Conservation (phyloP, 106 monocot genomes). For the Hemerocallis citrina region DNA sequence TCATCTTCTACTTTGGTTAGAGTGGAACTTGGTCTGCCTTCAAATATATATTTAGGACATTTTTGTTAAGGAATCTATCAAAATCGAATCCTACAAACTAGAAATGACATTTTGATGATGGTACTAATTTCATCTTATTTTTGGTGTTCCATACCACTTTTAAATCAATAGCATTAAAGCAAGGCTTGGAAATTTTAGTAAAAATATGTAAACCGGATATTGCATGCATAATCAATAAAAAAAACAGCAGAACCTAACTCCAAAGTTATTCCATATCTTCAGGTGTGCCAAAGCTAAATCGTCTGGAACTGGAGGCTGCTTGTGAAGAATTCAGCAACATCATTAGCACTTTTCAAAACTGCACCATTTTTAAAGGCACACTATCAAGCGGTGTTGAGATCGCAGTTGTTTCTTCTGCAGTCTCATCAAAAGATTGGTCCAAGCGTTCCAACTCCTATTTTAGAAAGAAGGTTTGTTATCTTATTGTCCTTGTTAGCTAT, state of each 20-base stretch:
- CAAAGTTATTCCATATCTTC: slow-evolving; percentile 1
- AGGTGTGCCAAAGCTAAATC: slow-evolving; percentile 87
- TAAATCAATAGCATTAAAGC: neutral
- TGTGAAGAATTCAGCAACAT: slow-evolving; percentile 99
- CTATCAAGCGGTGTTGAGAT: slow-evolving; percentile 92
- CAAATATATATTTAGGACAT: neutral
- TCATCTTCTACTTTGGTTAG: neutral
- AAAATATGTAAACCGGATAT: neutral
- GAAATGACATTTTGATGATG: neutral
- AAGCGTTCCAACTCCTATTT: slow-evolving; percentile 53
- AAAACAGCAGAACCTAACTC: neutral
- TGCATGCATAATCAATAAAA: neutral
- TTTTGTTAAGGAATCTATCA: neutral
- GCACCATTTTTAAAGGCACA: slow-evolving; percentile 79
- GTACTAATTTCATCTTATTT: neutral
- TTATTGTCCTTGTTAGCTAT: slow-evolving; percentile 4
- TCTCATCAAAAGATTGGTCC: slow-evolving; percentile 65
- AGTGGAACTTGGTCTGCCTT: neutral
- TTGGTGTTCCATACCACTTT: too few species aligned
- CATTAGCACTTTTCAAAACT: slow-evolving; percentile 38
- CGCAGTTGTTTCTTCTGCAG: slow-evolving; percentile 58
- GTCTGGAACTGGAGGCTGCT: slow-evolving; percentile 68
- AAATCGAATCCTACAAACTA: neutral
- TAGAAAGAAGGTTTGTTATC: slow-evolving; percentile 68
- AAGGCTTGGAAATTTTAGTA: too few species aligned